Percentiles rank a stretch among this genome's conserved stretches.
Conservation (phyloP, 2,329 filamentous ascomycete species). For the Cladophialophora chaetospira region DNA sequence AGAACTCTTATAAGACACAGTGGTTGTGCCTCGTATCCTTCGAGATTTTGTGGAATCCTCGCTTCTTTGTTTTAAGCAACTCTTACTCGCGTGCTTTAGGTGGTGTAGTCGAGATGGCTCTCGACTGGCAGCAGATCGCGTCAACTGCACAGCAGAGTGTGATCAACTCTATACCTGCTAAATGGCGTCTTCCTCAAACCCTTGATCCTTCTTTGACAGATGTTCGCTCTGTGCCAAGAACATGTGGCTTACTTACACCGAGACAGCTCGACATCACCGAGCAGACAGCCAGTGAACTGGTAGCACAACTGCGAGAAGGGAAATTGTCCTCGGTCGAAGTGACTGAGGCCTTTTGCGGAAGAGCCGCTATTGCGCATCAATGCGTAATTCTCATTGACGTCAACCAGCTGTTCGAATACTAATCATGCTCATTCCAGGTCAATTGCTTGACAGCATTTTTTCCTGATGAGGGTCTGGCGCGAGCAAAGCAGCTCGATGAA, state of each 20-base stretch:
- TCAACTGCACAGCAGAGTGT: slow-evolving; percentile 10
- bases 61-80: too few species aligned
- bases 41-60: too few species aligned
- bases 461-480: slow-evolving; percentile 51
- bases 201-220: slow-evolving; percentile 2
- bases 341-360: slow-evolving; percentile 56
- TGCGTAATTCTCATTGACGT: slow-evolving; percentile 5
- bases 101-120: slow-evolving; percentile 3
- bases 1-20: too few species aligned
- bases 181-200: slow-evolving; percentile 18
- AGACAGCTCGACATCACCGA: slow-evolving; percentile 54
- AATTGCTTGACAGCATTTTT: slow-evolving; percentile 55
- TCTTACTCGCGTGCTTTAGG: too few species aligned
- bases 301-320: slow-evolving; percentile 46
- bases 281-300: slow-evolving; percentile 46
- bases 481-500: slow-evolving; percentile 51
- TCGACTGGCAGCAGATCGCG: slow-evolving; percentile 16
- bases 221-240: slow-evolving; percentile 15
- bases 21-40: too few species aligned
- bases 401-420: neutral
- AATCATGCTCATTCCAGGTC: slow-evolving; percentile 8
- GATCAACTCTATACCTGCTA: slow-evolving; percentile 16
- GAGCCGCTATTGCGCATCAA: slow-evolving; percentile 53
- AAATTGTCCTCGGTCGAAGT: slow-evolving; percentile 49
- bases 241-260: slow-evolving; percentile 17